phyloP scores from a whole-genome alignment of 2,329 filamentous ascomycete species.

The Apiospora phragmitis region DNA sequence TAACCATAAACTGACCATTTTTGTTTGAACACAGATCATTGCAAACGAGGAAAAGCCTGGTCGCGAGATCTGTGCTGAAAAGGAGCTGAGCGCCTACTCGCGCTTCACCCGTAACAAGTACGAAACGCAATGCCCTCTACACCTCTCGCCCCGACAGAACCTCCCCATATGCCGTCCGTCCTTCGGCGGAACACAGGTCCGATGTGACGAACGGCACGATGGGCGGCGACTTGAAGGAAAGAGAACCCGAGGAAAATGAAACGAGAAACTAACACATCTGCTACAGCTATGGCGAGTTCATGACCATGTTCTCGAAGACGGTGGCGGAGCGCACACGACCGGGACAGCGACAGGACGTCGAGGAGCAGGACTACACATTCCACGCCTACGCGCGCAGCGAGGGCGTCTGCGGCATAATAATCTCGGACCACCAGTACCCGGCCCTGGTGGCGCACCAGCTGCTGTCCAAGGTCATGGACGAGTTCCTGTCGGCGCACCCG shows the following conservation, averaged over 20 bases:
- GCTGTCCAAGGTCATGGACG: slow-evolving; percentile 82
- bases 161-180: neutral
- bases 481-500: slow-evolving; percentile 79
- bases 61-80: slow-evolving; percentile 74
- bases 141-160: neutral
- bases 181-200: neutral
- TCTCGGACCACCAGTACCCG: slow-evolving; percentile 75
- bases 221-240: neutral
- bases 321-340: slow-evolving; percentile 81
- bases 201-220: neutral
- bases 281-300: slow-evolving; percentile 60
- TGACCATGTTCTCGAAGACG: slow-evolving; percentile 83
- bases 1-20: slow-evolving; percentile 15
- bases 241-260: neutral
- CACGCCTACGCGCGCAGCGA: slow-evolving; percentile 76
- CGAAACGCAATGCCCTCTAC: slow-evolving; percentile 16
- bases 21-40: slow-evolving; percentile 60
- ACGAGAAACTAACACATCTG: slow-evolving; percentile 17
- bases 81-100: slow-evolving; percentile 76
- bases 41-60: slow-evolving; percentile 77
- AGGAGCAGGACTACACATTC: slow-evolving; percentile 79
- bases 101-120: slow-evolving; percentile 76
- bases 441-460: slow-evolving; percentile 81
- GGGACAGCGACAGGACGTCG: slow-evolving; percentile 82
- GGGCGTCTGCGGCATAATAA: slow-evolving; percentile 75